phyloP scores from a whole-genome alignment of 768 basidiomycete genomes.

The Gautieria morchelliformis region DNA sequence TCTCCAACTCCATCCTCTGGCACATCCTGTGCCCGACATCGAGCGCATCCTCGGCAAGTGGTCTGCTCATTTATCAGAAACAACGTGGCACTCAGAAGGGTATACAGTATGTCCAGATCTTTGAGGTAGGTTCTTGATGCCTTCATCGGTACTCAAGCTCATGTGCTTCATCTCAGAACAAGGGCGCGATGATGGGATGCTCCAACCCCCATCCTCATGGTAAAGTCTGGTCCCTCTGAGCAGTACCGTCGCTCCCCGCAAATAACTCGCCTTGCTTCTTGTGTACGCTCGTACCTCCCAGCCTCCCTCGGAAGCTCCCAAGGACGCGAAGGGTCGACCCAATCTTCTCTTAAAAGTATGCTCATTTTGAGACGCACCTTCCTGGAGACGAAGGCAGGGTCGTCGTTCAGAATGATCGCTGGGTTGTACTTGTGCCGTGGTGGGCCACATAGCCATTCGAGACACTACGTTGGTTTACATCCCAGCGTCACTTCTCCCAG shows the following conservation, averaged over 20 bases:
- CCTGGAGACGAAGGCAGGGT: conserved; percentile 42
- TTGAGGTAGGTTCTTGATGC: conserved; percentile 49
- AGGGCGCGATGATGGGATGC: conserved; percentile 92
- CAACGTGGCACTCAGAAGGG: conserved; percentile 57
- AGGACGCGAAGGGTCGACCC: conserved; percentile 44
- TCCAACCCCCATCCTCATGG: conserved; percentile 93
- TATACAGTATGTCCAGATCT: conserved; percentile 78
- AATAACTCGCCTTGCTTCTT: conserved; percentile 53
- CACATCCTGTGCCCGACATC: conserved; percentile 43
- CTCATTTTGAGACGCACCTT: conserved; percentile 46
- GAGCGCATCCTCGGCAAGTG: conserved; percentile 61
- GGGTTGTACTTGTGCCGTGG: conserved; percentile 84
- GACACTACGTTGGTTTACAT: conserved; percentile 46
- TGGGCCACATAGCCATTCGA: conserved; percentile 97
- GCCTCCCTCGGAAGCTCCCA: conserved; percentile 39
- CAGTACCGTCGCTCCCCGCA: conserved; percentile 59
- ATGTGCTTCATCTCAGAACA: conserved; percentile 48
- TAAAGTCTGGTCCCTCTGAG: conserved; percentile 76
- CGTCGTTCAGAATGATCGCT: conserved; percentile 63
- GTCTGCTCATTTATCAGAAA: conserved; percentile 49
- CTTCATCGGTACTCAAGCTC: neutral
- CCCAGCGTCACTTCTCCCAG: neutral
- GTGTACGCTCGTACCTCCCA: conserved; percentile 32
- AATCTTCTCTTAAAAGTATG: conserved; percentile 80
- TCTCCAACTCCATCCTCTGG: conserved; percentile 99